Evolutionary conservation across 257 asterid species (phyloP).

Genomic region (Verbena officinalis): DNA sequence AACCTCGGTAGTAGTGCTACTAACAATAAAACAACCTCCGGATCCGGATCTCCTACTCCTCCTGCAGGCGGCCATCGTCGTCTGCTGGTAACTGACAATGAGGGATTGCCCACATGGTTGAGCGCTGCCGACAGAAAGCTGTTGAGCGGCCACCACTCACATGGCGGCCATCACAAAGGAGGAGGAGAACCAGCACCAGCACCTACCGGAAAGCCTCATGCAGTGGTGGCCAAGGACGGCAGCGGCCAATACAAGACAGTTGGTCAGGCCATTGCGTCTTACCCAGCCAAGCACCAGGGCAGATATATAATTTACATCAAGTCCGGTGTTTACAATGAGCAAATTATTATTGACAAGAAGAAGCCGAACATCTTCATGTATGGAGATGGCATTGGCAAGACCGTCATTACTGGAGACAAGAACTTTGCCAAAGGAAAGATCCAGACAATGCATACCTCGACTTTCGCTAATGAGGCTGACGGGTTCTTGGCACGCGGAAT

Average conservation of each 20-base stretch:
- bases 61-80: slow-evolving; percentile 30
- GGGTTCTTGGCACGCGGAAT: slow-evolving; percentile 62
- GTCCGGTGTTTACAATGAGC: slow-evolving; percentile 66
- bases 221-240: slow-evolving; percentile 68
- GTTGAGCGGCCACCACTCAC: slow-evolving; percentile 23
- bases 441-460: slow-evolving; percentile 61
- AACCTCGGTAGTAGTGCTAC: background rate
- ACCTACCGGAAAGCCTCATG: slow-evolving; percentile 35
- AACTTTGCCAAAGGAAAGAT: slow-evolving; percentile 30
- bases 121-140: slow-evolving; percentile 59
- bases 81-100: background rate
- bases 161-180: background rate
- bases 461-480: slow-evolving; percentile 49
- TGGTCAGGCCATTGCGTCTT: slow-evolving; percentile 46
- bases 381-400: slow-evolving; percentile 78
- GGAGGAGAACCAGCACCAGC: no score
- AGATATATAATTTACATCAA: slow-evolving; percentile 64
- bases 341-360: slow-evolving; percentile 47
- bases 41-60: no score
- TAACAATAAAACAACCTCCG: background rate
- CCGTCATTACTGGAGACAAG: slow-evolving; percentile 54
- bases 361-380: slow-evolving; percentile 59
- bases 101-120: slow-evolving; percentile 61
- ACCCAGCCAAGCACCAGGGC: slow-evolving; percentile 50
- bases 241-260: slow-evolving; percentile 62